Percentiles rank a stretch among this genome's conserved stretches.
Evolutionary conservation across 139 green algal species (phyloP).

Genomic region (Micractinium conductrix): DNA sequence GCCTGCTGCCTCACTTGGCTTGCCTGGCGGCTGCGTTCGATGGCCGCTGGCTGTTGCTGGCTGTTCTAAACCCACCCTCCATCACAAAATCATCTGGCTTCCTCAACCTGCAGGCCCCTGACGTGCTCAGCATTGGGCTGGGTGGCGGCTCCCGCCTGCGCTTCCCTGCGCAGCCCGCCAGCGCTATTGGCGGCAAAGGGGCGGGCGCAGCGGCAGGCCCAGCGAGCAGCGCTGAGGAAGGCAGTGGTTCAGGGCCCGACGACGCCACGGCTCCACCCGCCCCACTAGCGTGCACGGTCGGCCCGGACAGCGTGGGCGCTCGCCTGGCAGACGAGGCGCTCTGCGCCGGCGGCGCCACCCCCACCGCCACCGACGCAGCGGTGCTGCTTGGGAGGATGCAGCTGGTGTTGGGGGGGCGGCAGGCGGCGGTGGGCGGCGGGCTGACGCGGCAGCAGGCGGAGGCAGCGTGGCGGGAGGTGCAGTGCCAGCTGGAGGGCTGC

Average conservation of each 20-base stretch:
- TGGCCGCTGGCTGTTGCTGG: too few species aligned
- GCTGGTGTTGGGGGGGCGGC: constrained; percentile 23
- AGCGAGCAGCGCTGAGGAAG: too few species aligned
- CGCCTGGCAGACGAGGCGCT: constrained; percentile 30
- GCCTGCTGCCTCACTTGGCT: too few species aligned
- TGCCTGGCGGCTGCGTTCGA: too few species aligned
- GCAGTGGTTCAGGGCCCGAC: neutral
- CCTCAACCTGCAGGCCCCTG: constrained; percentile 45
- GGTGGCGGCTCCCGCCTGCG: constrained; percentile 37
- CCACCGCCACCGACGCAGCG: constrained; percentile 52
- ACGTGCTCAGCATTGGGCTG: constrained; percentile 45
- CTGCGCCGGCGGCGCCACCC: constrained; percentile 23
- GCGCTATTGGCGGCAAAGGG: neutral
- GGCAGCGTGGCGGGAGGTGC: constrained; percentile 40
- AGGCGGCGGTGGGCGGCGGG: neutral
- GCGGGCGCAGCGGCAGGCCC: neutral
- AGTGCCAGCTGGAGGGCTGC: constrained; percentile 24
- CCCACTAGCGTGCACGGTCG: constrained; percentile 19
- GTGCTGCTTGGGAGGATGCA: constrained; percentile 42
- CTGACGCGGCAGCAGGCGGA: neutral
- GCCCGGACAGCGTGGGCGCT: constrained; percentile 47
- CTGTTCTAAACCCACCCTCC: too few species aligned
- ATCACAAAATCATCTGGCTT: too few species aligned
- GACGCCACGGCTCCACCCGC: neutral
- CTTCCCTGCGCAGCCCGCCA: neutral